phyloP scores from a whole-genome alignment of 75 land plant genomes.

The Sequoia sempervirens region DNA sequence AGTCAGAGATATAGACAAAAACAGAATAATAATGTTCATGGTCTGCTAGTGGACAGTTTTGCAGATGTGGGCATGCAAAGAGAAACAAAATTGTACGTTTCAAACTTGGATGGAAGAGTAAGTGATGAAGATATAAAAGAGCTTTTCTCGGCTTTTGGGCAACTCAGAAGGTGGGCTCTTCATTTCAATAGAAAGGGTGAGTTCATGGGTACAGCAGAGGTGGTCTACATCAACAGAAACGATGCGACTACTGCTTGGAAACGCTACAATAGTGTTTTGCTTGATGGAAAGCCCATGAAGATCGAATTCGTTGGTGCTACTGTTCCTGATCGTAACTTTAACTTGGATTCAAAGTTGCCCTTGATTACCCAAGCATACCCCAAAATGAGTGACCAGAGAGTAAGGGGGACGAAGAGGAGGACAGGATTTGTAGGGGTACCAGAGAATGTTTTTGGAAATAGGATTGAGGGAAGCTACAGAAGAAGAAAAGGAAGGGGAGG shows the following conservation, averaged over 20 bases:
- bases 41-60: not conserved
- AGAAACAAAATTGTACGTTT: too few species aligned
- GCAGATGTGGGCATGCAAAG: not conserved
- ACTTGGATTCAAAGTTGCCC: not conserved
- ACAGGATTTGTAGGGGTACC: not conserved
- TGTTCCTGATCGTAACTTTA: not conserved
- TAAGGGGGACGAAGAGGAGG: not conserved
- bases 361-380: too few species aligned
- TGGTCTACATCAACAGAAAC: constrained; percentile 17
- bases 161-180: not conserved
- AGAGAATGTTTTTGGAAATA: too few species aligned
- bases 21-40: not conserved
- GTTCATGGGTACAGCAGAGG: constrained; percentile 35
- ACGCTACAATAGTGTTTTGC: constrained; percentile 32
- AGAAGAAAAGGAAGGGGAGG: too few species aligned
- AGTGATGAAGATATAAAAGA: not conserved
- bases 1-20: not conserved
- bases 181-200: not conserved
- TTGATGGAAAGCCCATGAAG: constrained; percentile 45
- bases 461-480: too few species aligned
- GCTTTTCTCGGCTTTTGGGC: not conserved
- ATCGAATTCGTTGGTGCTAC: constrained; percentile 35
- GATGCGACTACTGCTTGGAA: constrained; percentile 27
- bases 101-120: too few species aligned
- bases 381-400: not conserved